Conservation (phyloP, 306 rosid genomes). For the Quercus engelmannii region DNA sequence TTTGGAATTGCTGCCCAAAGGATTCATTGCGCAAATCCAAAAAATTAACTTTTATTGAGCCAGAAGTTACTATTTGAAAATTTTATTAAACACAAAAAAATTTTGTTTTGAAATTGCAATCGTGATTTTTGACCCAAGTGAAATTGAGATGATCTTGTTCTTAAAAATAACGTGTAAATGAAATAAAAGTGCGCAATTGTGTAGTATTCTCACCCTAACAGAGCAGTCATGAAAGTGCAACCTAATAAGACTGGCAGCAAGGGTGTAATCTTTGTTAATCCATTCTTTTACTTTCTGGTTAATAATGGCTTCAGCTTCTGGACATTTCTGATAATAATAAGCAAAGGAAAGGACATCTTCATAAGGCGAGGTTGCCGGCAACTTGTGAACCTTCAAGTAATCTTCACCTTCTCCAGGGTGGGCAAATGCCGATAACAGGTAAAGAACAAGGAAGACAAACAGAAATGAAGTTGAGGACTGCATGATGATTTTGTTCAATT, state of each 20-base stretch:
- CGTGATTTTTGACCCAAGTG: too few species aligned
- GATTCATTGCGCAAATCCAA: too few species aligned
- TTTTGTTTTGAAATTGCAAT: too few species aligned
- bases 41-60: too few species aligned
- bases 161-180: too few species aligned
- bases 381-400: background rate
- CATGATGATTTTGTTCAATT: constrained; percentile 1
- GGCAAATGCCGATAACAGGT: constrained; percentile 28
- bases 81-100: too few species aligned
- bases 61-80: too few species aligned
- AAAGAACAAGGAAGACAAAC: constrained; percentile 26
- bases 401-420: constrained; percentile 4
- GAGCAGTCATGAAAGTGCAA: constrained; percentile 86
- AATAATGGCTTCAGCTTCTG: constrained; percentile 57
- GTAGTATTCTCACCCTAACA: constrained; percentile 46
- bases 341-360: constrained; percentile 49
- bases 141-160: too few species aligned
- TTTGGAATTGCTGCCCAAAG: too few species aligned
- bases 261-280: constrained; percentile 46
- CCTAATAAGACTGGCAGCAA: constrained; percentile 69
- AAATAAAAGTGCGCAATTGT: too few species aligned
- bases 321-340: constrained; percentile 56
- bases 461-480: constrained; percentile 15
- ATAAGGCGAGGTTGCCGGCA: constrained; percentile 20
- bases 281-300: constrained; percentile 47